Evolutionary conservation across 164 flowering plant species (phyloP).

Genomic region (Kingdonia uniflora): DNA sequence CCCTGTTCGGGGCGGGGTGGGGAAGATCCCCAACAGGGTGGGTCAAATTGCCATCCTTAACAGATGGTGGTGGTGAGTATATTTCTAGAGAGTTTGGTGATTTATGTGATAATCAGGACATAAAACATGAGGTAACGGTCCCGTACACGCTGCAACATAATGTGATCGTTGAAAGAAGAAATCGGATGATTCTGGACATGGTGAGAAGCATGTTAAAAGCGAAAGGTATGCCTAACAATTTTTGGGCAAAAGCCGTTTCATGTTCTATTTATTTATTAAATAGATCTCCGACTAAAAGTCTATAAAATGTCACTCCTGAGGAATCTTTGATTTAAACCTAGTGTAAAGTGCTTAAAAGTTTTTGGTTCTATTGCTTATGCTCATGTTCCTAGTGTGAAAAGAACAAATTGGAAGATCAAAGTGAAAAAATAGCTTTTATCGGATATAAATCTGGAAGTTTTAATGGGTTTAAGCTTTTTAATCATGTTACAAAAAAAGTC

Average conservation of each 20-base stretch:
- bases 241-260: conserved; percentile 7
- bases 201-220: neutral
- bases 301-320: neutral
- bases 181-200: neutral
- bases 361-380: conserved; percentile 3
- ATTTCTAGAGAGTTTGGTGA: too few species aligned
- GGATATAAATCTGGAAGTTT: neutral
- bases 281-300: neutral
- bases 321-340: conserved; percentile 1
- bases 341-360: neutral
- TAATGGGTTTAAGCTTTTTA: neutral
- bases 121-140: neutral
- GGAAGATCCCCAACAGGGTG: too few species aligned
- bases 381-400: neutral
- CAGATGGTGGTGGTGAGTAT: too few species aligned
- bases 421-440: neutral
- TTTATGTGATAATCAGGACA: too few species aligned
- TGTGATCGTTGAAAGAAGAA: conserved; percentile 6
- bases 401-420: conserved; percentile 1
- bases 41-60: too few species aligned
- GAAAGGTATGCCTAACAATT: conserved; percentile 3
- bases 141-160: conserved; percentile 4
- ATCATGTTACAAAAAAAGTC: neutral
- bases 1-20: too few species aligned
- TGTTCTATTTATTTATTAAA: conserved; percentile 5